phyloP scores from a whole-genome alignment of 352 stramenopile genomes.

The Plasmopara halstedii region DNA sequence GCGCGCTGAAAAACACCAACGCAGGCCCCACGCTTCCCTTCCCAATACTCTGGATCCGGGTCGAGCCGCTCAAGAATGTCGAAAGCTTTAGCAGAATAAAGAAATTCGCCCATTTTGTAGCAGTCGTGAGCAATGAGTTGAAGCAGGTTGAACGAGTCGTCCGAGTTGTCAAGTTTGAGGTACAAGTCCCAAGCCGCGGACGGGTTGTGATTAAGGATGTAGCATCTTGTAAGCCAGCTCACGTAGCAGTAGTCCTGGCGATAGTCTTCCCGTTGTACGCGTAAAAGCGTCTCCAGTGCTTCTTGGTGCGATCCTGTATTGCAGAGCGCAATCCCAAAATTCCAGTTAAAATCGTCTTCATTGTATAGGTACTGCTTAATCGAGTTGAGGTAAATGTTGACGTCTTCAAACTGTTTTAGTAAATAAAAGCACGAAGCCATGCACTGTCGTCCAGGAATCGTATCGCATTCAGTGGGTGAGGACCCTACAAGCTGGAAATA shows the following conservation, averaged over 20 bases:
- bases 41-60: constrained; percentile 93
- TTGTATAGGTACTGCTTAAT: constrained; percentile 96
- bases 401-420: constrained; percentile 94
- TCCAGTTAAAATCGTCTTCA: constrained; percentile 98
- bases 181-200: constrained; percentile 95
- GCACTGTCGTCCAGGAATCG: constrained; percentile 94
- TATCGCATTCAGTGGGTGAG: constrained; percentile 93
- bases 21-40: constrained; percentile 93
- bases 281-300: constrained; percentile 89
- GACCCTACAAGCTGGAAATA: constrained; percentile 93
- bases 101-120: constrained; percentile 95
- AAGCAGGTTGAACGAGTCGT: constrained; percentile 94
- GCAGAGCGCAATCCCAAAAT: constrained; percentile 91
- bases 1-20: constrained; percentile 93
- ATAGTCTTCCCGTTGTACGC: constrained; percentile 88
- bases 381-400: constrained; percentile 96
- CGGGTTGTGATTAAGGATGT: constrained; percentile 93
- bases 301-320: constrained; percentile 90
- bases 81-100: constrained; percentile 93
- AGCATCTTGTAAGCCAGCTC: constrained; percentile 86
- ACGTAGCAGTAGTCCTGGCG: constrained; percentile 92
- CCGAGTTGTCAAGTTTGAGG: constrained; percentile 93
- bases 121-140: constrained; percentile 96
- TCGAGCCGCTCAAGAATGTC: constrained; percentile 92
- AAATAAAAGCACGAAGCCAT: constrained; percentile 97